phyloP scores from a whole-genome alignment of 148 eudicot species.

The Selenicereus undatus region DNA sequence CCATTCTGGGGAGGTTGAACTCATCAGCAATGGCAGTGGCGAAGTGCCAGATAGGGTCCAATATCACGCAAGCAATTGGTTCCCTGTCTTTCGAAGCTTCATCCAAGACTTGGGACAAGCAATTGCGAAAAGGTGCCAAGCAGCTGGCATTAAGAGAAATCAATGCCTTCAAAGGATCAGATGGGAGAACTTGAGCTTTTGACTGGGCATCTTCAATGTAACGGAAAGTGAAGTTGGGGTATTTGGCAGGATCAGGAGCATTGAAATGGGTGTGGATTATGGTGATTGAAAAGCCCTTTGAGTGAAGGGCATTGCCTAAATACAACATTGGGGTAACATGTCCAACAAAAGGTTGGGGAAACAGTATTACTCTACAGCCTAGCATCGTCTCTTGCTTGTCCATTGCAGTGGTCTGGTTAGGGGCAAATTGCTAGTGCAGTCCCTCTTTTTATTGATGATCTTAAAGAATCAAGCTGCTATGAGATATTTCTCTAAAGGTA shows the following conservation, averaged over 20 bases:
- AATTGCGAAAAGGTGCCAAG: slow-evolving; percentile 29
- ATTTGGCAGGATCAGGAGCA: slow-evolving; percentile 33
- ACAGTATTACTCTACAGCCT: slow-evolving; percentile 25
- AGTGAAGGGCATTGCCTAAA: slow-evolving; percentile 36
- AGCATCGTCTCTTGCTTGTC: slow-evolving; percentile 10
- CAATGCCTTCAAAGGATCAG: slow-evolving; percentile 11
- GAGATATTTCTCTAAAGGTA: background rate
- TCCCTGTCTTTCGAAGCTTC: background rate
- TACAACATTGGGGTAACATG: slow-evolving; percentile 43
- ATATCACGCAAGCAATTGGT: slow-evolving; percentile 33
- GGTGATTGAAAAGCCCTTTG: slow-evolving; percentile 38
- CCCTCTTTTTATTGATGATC: background rate
- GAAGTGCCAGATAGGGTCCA: slow-evolving; percentile 36
- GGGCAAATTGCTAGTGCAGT: background rate
- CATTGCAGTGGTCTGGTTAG: background rate
- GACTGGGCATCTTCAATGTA: slow-evolving; percentile 29
- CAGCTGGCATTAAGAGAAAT: slow-evolving; percentile 17
- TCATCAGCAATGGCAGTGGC: slow-evolving; percentile 26
- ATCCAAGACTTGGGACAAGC: slow-evolving; percentile 23
- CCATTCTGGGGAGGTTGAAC: slow-evolving; percentile 39
- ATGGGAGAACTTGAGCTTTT: background rate
- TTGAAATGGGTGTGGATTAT: slow-evolving; percentile 35
- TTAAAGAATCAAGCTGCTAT: background rate
- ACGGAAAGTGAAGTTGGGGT: slow-evolving; percentile 38
- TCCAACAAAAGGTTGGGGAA: slow-evolving; percentile 45